Evolutionary conservation across 1,284 basidiomycete species (phyloP), one percentile per base, ranked within the genome.

Genomic region (Waitea zeae): DNA sequence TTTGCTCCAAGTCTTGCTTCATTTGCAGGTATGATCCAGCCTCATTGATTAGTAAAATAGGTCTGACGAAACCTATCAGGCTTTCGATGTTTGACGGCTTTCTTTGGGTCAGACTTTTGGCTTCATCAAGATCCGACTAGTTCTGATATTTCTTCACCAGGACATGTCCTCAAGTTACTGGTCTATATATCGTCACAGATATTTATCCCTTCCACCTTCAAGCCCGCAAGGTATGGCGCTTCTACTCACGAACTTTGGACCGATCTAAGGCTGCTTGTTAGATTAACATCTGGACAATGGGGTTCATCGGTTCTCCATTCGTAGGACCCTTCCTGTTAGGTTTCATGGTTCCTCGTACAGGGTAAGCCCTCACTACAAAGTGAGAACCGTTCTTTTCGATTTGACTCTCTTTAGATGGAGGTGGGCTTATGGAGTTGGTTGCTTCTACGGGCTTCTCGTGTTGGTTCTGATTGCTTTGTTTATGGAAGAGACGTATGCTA

Each of bases 161-260:
- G 22, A 71, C 71, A 19, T 65, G 67, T 35, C 76, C 76, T 3
- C 77, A 79, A 51, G 71, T 76, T 33, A 76, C 72, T 19, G 76
- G 75, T 33, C 55, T 79, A 2, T 76, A 68, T 42, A 53, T 75
- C 13, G 62, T 78, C 39, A 69, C 70, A 4, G 78, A 81, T 43
- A 56, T 82, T 38, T 81, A 67, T 49, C 77, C 78, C 2, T 81
- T 81, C 58, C 77, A 82, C 42, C 53, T 76, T 15, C 78, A 81
- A 48, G 76, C 78, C 17, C 64, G 75, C 27, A 80, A 77, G 61
- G 70, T 65, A 20, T 26, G 14, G 44, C 37, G 12, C n/a, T 12
- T 27, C 12, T 17, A 7, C 24, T 11, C 17, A 22, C 24, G 19
- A 19, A 12, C 17, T 28, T 31, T 15, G n/a, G 12, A 36, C 7